These are phyloP conservation scores for Pleurostoma richardsiae DNA, from an alignment of 2,329 filamentous ascomycete species.

Conservation along the genomic window DNA sequence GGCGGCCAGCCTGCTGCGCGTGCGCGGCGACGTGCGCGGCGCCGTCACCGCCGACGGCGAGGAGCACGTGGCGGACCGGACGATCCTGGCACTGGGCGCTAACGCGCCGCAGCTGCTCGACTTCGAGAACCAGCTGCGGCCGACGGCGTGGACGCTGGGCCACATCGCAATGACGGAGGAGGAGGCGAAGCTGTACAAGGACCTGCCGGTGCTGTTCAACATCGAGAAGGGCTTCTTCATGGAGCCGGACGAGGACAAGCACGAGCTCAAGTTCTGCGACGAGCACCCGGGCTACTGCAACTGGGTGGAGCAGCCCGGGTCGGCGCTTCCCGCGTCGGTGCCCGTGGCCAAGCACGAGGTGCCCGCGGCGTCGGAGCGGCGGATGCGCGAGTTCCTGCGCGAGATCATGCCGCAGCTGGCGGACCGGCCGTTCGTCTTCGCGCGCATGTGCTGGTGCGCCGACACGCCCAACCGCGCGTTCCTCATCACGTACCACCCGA, in stretches of 20 bases:
- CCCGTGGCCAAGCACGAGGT: conserved; percentile 26
- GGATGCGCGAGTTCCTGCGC: conserved; percentile 40
- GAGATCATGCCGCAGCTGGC: conserved; percentile 50
- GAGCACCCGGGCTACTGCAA: conserved; percentile 54
- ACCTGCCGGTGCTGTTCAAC: conserved; percentile 43
- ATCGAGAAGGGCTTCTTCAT: conserved; percentile 45
- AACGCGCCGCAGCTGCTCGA: conserved; percentile 39
- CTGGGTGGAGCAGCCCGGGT: conserved; percentile 18
- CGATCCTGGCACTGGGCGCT: conserved; percentile 44
- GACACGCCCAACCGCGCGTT: conserved; percentile 50
- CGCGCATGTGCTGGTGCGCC: conserved; percentile 51
- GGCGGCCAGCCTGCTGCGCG: conserved; percentile 30
- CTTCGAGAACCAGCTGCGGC: conserved; percentile 45
- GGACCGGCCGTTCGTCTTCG: conserved; percentile 40
- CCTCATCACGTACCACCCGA: conserved; percentile 43
- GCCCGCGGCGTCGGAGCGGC: conserved; percentile 38
- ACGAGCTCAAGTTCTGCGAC: conserved; percentile 45
- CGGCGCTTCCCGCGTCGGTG: conserved; percentile 1
- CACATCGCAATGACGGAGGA: conserved; percentile 41
- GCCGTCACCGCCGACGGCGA: conserved; percentile 34
- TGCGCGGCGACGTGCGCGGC: conserved; percentile 31
- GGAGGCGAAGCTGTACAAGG: conserved; percentile 37
- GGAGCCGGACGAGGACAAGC: conserved; percentile 38
- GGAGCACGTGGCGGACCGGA: conserved; percentile 32
- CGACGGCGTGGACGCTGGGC: conserved; percentile 48